A percentile compares a stretch with the other conserved stretches of the same genome.
Evolutionary conservation across 257 asterid species (phyloP).

Genomic region (Handroanthus guayacan): DNA sequence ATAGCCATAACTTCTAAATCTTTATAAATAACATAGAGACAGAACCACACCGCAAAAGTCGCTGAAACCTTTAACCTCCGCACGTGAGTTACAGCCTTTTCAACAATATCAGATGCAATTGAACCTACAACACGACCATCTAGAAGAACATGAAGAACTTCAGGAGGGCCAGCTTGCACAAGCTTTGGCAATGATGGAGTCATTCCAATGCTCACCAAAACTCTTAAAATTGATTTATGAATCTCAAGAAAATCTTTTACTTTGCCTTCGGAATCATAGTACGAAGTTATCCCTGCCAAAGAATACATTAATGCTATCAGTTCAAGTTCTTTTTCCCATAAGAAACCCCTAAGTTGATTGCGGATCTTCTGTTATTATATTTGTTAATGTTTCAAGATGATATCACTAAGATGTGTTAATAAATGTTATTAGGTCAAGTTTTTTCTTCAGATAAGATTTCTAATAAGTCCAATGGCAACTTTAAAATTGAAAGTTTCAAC

Average conservation of each 20-base stretch:
- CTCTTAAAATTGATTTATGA: conserved; percentile 60
- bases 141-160: conserved; percentile 80
- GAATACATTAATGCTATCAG: background rate
- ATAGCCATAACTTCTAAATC: background rate
- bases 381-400: background rate
- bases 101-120: conserved; percentile 65
- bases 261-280: conserved; percentile 75
- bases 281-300: conserved; percentile 84
- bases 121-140: conserved; percentile 94
- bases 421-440: conserved; percentile 3
- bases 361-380: background rate
- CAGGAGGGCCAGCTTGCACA: conserved; percentile 88
- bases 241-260: conserved; percentile 72
- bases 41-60: conserved; percentile 61
- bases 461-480: conserved; percentile 15
- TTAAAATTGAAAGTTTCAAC: conserved; percentile 2
- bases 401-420: no score
- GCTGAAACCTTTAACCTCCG: conserved; percentile 82
- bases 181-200: conserved; percentile 75
- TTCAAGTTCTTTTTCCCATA: background rate
- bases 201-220: conserved; percentile 80
- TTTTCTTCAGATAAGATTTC: background rate
- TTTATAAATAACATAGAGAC: conserved; percentile 17
- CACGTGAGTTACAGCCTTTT: conserved; percentile 69
- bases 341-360: background rate